Conservation (phyloP, 306 rosid genomes). For the Dalbergia cultrata region DNA sequence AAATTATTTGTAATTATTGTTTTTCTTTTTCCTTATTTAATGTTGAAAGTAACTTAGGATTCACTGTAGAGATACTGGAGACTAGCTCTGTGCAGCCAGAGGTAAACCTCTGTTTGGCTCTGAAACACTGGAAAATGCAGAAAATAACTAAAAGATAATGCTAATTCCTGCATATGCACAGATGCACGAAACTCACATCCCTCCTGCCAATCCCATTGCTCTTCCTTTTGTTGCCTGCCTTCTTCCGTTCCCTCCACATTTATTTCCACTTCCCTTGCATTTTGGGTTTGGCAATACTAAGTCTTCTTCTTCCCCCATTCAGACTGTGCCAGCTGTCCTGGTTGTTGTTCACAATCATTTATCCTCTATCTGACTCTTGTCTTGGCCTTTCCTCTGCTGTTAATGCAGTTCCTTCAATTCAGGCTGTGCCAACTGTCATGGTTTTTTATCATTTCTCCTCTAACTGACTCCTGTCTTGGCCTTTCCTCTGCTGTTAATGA, state of each 20-base stretch:
- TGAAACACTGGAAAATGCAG: not conserved
- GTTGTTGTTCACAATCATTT: not conserved
- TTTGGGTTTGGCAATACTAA: not conserved
- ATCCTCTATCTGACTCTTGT: no score
- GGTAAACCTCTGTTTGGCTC: not conserved
- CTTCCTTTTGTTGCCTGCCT: not conserved
- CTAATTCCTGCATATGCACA: not conserved
- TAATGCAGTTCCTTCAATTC: not conserved
- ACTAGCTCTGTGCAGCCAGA: not conserved
- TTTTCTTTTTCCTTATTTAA: not conserved
- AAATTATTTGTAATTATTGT: slow-evolving; percentile 15
- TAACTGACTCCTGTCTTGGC: not conserved
- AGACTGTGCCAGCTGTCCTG: not conserved
- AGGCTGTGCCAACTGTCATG: not conserved
- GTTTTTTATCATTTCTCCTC: not conserved
- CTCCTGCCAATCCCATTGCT: not conserved
- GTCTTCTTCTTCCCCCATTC: not conserved
- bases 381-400: not conserved
- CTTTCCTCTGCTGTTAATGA: not conserved
- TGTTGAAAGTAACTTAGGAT: not conserved
- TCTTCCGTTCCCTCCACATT: not conserved
- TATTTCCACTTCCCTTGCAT: not conserved
- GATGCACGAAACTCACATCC: not conserved
- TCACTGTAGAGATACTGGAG: not conserved
- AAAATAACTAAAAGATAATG: no score